phyloP scores from a whole-genome alignment of 371 early-diverging fungal genomes.

The Batkoa obscura region DNA sequence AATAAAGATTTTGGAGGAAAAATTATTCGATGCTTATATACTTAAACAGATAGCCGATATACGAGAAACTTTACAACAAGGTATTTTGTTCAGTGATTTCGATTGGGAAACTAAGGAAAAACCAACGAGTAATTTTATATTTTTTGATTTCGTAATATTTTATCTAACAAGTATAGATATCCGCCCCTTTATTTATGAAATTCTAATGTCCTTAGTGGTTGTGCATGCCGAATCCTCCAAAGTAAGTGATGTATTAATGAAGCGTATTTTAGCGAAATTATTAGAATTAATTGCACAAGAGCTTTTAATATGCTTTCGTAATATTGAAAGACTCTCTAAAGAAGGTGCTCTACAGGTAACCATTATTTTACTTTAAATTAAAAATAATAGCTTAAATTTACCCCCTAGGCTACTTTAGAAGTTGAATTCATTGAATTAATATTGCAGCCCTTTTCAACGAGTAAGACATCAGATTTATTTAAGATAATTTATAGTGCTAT shows the following conservation, averaged over 20 bases:
- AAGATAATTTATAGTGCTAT: conserved; percentile 44
- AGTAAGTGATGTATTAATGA: conserved; percentile 47
- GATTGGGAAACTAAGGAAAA: conserved; percentile 64
- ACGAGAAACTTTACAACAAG: conserved; percentile 45
- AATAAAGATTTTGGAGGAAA: conserved; percentile 28
- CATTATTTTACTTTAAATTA: conserved; percentile 11
- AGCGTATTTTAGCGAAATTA: conserved; percentile 49
- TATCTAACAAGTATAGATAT: conserved; percentile 60
- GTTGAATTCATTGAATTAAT: conserved; percentile 70
- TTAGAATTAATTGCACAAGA: conserved; percentile 50
- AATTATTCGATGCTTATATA: conserved; percentile 68
- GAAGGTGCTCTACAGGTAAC: conserved; percentile 85
- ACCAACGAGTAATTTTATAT: conserved; percentile 34
- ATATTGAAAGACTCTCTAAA: conserved; percentile 64
- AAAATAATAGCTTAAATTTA: background rate
- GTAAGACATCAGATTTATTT: conserved; percentile 33
- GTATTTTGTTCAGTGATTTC: conserved; percentile 65
- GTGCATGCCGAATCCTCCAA: conserved; percentile 77
- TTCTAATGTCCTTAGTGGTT: conserved; percentile 65
- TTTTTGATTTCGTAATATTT: background rate
- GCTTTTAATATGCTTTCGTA: conserved; percentile 50
- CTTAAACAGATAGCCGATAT: conserved; percentile 47
- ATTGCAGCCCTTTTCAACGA: conserved; percentile 42
- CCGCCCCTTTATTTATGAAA: conserved; percentile 72
- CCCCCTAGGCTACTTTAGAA: conserved; percentile 48